Percentiles rank a stretch among this genome's conserved stretches.
Conservation (phyloP, 2,329 filamentous ascomycete species). For the Phaeoacremonium minimum region DNA sequence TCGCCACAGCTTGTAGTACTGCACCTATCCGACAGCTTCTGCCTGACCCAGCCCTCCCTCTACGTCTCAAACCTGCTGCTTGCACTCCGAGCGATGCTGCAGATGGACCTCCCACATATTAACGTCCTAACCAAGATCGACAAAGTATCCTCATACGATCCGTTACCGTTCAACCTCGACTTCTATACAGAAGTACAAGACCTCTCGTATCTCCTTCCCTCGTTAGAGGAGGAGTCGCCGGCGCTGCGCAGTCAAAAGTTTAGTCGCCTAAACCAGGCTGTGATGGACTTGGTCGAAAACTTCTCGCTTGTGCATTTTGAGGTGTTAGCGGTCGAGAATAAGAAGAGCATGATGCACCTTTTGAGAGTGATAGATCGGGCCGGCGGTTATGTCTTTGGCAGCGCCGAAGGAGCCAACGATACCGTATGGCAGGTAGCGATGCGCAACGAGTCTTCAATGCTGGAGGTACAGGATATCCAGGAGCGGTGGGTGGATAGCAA, state of each 20-base stretch:
- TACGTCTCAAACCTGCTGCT: slow-evolving; percentile 94
- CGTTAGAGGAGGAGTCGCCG: slow-evolving; percentile 74
- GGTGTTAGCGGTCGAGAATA: slow-evolving; percentile 92
- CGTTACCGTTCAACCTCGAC: slow-evolving; percentile 90
- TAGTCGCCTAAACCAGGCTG: slow-evolving; percentile 76
- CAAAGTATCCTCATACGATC: slow-evolving; percentile 79
- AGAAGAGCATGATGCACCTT: slow-evolving; percentile 92
- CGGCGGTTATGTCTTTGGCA: slow-evolving; percentile 87
- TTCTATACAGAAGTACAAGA: slow-evolving; percentile 98
- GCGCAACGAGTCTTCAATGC: slow-evolving; percentile 66
- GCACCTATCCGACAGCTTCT: slow-evolving; percentile 91
- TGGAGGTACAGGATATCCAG: slow-evolving; percentile 87
- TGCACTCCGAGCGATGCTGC: slow-evolving; percentile 91
- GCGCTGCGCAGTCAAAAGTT: slow-evolving; percentile 71
- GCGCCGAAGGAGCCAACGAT: slow-evolving; percentile 88
- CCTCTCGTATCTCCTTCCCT: slow-evolving; percentile 75
- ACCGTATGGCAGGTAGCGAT: slow-evolving; percentile 97
- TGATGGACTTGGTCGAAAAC: slow-evolving; percentile 81
- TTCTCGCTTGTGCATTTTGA: slow-evolving; percentile 91
- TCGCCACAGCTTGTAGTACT: slow-evolving; percentile 89
- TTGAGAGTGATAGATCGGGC: slow-evolving; percentile 87
- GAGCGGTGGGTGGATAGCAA: slow-evolving; percentile 93
- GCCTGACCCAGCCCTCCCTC: slow-evolving; percentile 85
- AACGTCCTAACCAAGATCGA: slow-evolving; percentile 98
- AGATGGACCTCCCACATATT: slow-evolving; percentile 93